A percentile compares a stretch with the other conserved stretches of the same genome.
Evolutionary conservation across 164 flowering plant genomes (phyloP).

Genomic region (Cinnamomum chago): DNA sequence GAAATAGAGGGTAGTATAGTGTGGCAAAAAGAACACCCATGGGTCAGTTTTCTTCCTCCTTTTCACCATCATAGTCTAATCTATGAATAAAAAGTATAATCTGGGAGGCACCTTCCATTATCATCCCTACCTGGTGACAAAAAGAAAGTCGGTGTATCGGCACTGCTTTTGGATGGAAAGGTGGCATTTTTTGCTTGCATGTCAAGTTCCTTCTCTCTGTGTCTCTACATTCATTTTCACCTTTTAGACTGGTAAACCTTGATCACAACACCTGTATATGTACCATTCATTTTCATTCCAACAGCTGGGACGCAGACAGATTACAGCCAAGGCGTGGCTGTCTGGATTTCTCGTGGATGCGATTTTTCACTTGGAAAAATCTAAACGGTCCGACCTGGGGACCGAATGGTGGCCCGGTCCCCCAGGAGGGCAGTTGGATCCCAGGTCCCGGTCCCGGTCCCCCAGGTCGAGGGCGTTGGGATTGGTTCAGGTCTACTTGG

Average conservation of each 20-base stretch:
- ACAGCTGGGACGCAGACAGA: not conserved
- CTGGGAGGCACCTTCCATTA: not conserved
- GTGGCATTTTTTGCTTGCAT: not conserved
- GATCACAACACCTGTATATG: too few species aligned
- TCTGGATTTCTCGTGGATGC: too few species aligned
- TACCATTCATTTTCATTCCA: not conserved
- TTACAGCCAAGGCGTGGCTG: too few species aligned
- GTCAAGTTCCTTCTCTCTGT: not conserved
- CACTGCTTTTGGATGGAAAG: constrained; percentile 1
- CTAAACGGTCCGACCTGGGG: too few species aligned
- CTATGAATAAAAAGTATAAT: not conserved
- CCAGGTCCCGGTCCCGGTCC: too few species aligned
- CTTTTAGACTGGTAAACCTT: not conserved
- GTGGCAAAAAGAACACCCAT: not conserved
- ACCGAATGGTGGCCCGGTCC: too few species aligned
- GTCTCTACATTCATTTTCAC: not conserved
- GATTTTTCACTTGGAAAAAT: too few species aligned
- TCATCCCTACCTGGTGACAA: not conserved
- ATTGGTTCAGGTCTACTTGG: too few species aligned
- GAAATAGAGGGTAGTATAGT: not conserved
- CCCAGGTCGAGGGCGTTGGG: too few species aligned
- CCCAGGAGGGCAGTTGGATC: too few species aligned
- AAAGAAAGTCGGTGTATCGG: not conserved
- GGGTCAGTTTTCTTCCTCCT: not conserved
- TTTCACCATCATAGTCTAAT: not conserved